Evolutionary conservation across 1,284 basidiomycete genomes (phyloP).

Genomic region (Veloporphyrellus conicus): DNA sequence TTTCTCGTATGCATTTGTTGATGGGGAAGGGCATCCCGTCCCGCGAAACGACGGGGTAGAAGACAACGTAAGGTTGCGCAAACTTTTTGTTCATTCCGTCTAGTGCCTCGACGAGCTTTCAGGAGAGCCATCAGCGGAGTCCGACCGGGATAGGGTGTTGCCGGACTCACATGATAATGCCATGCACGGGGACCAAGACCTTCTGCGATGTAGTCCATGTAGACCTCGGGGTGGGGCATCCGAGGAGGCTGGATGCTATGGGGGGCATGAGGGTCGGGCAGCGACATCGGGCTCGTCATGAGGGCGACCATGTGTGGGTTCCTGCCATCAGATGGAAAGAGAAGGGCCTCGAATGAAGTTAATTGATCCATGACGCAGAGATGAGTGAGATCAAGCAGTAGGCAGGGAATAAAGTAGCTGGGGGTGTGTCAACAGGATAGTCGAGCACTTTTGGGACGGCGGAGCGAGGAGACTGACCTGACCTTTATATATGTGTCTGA

Average conservation of each 20-base stretch:
- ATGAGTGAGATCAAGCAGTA: slow-evolving; percentile 10
- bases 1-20: slow-evolving; percentile 68
- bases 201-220: slow-evolving; percentile 80
- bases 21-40: slow-evolving; percentile 75
- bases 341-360: slow-evolving; percentile 55
- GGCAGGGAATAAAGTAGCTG: slow-evolving; percentile 23
- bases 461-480: background rate
- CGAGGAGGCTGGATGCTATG: slow-evolving; percentile 43
- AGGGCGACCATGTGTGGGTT: slow-evolving; percentile 64
- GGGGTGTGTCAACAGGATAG: slow-evolving; percentile 7
- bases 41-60: slow-evolving; percentile 68
- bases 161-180: slow-evolving; percentile 58
- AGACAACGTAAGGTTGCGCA: slow-evolving; percentile 70
- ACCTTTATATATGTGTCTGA: slow-evolving; percentile 30
- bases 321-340: slow-evolving; percentile 64
- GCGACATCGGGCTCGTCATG: slow-evolving; percentile 59
- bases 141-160: slow-evolving; percentile 4
- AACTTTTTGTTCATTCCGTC: slow-evolving; percentile 76
- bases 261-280: slow-evolving; percentile 43
- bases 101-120: slow-evolving; percentile 64
- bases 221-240: slow-evolving; percentile 74
- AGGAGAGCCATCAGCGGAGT: slow-evolving; percentile 17
- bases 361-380: slow-evolving; percentile 52
- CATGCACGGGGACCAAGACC: slow-evolving; percentile 61
- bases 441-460: slow-evolving; percentile 15